These are phyloP conservation scores for Hawksworthiomyces lignivorus DNA, from an alignment of 2,329 filamentous ascomycete genomes.

Conservation along the genomic window DNA sequence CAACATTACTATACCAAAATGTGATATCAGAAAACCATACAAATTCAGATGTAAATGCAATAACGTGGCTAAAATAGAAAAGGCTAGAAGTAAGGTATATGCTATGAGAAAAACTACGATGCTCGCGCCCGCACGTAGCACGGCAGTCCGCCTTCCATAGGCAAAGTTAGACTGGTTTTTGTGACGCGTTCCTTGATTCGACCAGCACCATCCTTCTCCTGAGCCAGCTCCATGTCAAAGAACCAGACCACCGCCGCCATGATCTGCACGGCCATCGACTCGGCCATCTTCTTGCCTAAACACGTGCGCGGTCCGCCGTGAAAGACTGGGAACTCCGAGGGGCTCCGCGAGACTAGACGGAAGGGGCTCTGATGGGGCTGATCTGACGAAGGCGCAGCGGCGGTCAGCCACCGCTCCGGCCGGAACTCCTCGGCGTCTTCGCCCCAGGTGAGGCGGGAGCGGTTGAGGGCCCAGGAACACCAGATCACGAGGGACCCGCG, in stretches of 20 bases:
- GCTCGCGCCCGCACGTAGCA: conserved; percentile 26
- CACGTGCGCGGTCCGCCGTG: conserved; percentile 56
- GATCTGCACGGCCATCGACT: conserved; percentile 49
- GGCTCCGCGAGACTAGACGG: conserved; percentile 34
- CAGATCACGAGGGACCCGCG: conserved; percentile 48
- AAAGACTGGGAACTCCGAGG: conserved; percentile 56
- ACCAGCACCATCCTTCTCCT: conserved; percentile 9
- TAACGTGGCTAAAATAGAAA: too few relatives aligned
- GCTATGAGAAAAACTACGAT: too few relatives aligned
- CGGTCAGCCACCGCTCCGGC: conserved; percentile 48
- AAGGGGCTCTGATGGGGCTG: conserved; percentile 6
- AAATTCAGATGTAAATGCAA: too few relatives aligned
- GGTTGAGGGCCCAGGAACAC: conserved; percentile 58
- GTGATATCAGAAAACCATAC: too few relatives aligned
- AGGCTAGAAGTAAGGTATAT: too few relatives aligned
- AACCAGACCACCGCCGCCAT: conserved; percentile 39
- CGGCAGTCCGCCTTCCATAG: conserved; percentile 55
- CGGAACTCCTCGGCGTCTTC: conserved; percentile 46
- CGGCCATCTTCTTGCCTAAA: conserved; percentile 58
- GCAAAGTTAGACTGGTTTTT: conserved; percentile 54
- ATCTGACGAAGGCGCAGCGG: not conserved
- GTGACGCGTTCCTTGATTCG: conserved; percentile 50
- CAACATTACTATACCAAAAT: too few relatives aligned
- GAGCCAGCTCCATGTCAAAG: conserved; percentile 42
- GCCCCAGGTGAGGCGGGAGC: conserved; percentile 50